Percentiles rank a stretch among this genome's conserved stretches.
phyloP scores from a whole-genome alignment of 768 basidiomycete species.

The Hericium coralloides region DNA sequence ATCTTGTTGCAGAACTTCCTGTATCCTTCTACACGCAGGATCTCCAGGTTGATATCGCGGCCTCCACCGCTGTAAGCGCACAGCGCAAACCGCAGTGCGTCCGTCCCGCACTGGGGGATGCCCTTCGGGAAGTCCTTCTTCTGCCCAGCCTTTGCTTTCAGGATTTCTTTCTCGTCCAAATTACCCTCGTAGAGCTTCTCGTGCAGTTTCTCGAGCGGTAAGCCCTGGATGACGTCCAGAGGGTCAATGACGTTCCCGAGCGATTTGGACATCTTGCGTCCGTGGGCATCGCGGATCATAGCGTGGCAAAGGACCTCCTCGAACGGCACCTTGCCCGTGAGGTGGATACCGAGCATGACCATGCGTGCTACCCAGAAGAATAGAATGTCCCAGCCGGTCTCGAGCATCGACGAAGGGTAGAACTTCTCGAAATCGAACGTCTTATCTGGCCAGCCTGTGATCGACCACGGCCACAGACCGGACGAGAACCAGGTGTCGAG shows the following conservation, averaged over 20 bases:
- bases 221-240: constrained; percentile 86
- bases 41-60: constrained; percentile 95
- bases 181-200: constrained; percentile 86
- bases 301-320: constrained; percentile 94
- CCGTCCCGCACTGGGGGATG: constrained; percentile 97
- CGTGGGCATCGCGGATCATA: constrained; percentile 98
- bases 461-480: constrained; percentile 95
- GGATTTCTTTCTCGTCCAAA: constrained; percentile 86
- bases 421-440: constrained; percentile 71
- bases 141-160: constrained; percentile 87
- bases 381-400: constrained; percentile 99
- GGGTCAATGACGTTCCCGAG: constrained; percentile 98
- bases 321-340: constrained; percentile 91
- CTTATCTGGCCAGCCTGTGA: constrained; percentile 96
- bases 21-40: constrained; percentile 93
- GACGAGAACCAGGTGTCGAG: constrained; percentile 99
- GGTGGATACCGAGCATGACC: constrained; percentile 84
- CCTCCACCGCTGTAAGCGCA: constrained; percentile 92
- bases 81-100: constrained; percentile 90
- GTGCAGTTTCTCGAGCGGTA: constrained; percentile 71
- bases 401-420: constrained; percentile 86
- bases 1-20: constrained; percentile 99
- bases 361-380: constrained; percentile 99
- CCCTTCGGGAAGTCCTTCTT: constrained; percentile 99
- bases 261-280: constrained; percentile 98